phyloP scores from a whole-genome alignment of 306 rosid species.

The Quercus aquifolioides region DNA sequence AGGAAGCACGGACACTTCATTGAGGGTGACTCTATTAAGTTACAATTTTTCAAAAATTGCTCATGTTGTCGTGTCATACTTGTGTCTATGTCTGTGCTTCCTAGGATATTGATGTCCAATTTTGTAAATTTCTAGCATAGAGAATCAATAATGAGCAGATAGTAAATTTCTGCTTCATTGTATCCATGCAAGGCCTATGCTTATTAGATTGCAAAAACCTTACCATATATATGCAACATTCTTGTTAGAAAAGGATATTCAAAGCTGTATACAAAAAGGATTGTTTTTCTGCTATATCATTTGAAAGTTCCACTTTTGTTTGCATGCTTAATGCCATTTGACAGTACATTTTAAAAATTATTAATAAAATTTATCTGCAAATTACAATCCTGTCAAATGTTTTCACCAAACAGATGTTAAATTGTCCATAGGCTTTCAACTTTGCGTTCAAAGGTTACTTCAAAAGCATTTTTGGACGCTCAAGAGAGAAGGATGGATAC shows the following conservation, averaged over 20 bases:
- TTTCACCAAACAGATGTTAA: slow-evolving; percentile 62
- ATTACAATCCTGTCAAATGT: slow-evolving; percentile 34
- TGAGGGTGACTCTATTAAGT: no score
- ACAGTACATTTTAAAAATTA: neutral
- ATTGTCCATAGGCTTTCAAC: slow-evolving; percentile 96
- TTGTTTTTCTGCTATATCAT: neutral
- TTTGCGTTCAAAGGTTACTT: slow-evolving; percentile 99
- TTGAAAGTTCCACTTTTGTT: neutral
- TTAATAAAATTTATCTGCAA: slow-evolving; percentile 17
- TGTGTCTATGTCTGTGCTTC: no score
- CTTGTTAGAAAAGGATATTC: neutral
- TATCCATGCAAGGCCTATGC: neutral
- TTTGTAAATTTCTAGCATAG: slow-evolving; percentile 4
- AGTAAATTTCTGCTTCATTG: neutral
- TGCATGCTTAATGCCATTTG: neutral
- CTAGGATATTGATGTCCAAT: neutral
- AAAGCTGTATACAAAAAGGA: neutral
- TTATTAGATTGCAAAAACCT: neutral
- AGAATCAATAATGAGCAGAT: neutral
- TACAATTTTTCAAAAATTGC: no score
- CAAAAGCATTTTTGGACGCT: slow-evolving; percentile 76
- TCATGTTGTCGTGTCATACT: no score
- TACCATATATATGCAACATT: neutral
- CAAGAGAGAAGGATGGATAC: slow-evolving; percentile 89
- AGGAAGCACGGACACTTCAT: no score